Evolutionary conservation across 768 basidiomycete species (phyloP).

Genomic region (Russula earlei): DNA sequence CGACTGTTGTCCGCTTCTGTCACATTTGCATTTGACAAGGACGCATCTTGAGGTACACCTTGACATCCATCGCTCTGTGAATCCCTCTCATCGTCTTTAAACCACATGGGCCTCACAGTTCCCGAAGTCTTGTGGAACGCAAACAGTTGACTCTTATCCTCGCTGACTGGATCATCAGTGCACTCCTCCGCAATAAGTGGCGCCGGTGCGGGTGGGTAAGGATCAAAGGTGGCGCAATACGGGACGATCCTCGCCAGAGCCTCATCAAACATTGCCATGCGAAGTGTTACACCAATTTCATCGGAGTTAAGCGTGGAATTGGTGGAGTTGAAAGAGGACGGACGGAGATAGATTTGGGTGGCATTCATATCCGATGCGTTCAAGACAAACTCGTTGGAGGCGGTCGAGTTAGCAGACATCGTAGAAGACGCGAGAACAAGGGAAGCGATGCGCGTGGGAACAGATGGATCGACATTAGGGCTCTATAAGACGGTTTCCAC

Average conservation of each 20-base stretch:
- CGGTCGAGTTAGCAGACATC: not conserved
- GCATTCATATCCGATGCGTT: constrained; percentile 25
- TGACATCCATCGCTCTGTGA: constrained; percentile 13
- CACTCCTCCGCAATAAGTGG: constrained; percentile 45
- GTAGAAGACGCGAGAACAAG: constrained; percentile 27
- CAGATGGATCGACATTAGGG: constrained; percentile 27
- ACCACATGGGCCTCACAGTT: constrained; percentile 46
- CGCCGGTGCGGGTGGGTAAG: constrained; percentile 37
- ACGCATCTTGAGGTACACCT: constrained; percentile 13
- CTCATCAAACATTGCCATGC: constrained; percentile 36
- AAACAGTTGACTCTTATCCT: constrained; percentile 49
- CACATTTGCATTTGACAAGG: constrained; percentile 7
- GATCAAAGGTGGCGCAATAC: constrained; percentile 56
- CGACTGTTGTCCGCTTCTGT: not conserved
- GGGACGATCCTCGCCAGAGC: constrained; percentile 28
- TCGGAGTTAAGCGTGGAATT: constrained; percentile 10
- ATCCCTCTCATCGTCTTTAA: constrained; percentile 24
- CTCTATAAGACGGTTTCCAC: constrained; percentile 24
- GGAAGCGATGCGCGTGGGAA: constrained; percentile 32
- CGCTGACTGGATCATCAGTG: constrained; percentile 11
- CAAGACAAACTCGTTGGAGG: constrained; percentile 23
- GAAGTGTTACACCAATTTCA: constrained; percentile 33
- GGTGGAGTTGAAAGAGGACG: constrained; percentile 9
- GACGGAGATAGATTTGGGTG: constrained; percentile 26
- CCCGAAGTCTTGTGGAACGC: constrained; percentile 41